Conservation (phyloP, 2,329 filamentous ascomycete genomes). For the Beauveria sp. region DNA sequence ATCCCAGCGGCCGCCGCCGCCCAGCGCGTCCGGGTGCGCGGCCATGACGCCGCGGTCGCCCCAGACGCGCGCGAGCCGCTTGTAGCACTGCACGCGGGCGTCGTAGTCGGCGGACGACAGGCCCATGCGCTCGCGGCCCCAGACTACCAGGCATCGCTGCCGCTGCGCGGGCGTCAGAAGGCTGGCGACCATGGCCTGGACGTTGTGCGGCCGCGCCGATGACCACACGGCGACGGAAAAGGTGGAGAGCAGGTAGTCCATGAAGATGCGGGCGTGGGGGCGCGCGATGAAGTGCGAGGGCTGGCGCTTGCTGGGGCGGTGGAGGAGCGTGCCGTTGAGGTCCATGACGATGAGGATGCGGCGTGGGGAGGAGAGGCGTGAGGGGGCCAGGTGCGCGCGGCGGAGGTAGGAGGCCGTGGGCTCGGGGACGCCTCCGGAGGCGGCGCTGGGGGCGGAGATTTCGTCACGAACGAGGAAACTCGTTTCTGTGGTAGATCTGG, state of each 20-base stretch:
- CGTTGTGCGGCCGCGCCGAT: constrained; percentile 68
- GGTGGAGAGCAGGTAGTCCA: constrained; percentile 64
- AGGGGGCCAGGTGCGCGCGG: constrained; percentile 39
- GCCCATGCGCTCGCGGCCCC: constrained; percentile 71
- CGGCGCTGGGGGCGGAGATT: constrained; percentile 20
- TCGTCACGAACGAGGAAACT: background rate
- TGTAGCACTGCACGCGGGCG: constrained; percentile 77
- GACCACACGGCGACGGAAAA: constrained; percentile 89
- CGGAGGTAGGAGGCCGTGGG: constrained; percentile 55
- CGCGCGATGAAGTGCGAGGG: constrained; percentile 54
- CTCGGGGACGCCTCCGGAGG: constrained; percentile 51
- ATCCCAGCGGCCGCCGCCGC: constrained; percentile 49
- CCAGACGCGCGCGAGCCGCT: constrained; percentile 73
- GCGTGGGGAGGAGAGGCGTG: constrained; percentile 37
- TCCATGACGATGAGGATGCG: constrained; percentile 79
- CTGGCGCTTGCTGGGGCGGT: constrained; percentile 49
- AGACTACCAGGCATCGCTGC: constrained; percentile 56
- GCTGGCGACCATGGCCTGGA: constrained; percentile 56
- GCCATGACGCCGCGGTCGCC: constrained; percentile 32
- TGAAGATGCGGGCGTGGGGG: constrained; percentile 59
- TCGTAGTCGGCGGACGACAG: constrained; percentile 59
- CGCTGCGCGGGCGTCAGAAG: constrained; percentile 52
- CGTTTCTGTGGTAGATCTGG: background rate
- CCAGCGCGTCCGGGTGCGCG: constrained; percentile 35
- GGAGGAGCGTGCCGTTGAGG: constrained; percentile 84